Evolutionary conservation across 176 grass and related monocot genomes (phyloP).

Genomic region (Zizania latifolia): DNA sequence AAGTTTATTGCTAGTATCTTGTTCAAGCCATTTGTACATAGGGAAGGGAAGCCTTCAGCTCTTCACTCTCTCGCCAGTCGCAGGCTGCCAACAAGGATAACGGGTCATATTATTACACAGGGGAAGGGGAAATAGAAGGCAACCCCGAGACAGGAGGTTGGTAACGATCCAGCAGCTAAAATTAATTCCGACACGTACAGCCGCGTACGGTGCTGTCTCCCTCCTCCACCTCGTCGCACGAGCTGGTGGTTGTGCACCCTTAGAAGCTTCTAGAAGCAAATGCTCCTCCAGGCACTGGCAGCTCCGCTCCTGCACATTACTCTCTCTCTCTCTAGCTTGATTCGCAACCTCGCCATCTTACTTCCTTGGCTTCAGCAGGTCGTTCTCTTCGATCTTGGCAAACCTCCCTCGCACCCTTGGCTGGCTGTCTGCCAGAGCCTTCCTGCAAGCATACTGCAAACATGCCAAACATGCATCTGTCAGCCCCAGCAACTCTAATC

Average conservation of each 20-base stretch:
- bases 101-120: slow-evolving; percentile 44
- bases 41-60: slow-evolving; percentile 27
- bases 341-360: neutral
- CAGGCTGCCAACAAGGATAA: too few species aligned
- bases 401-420: slow-evolving; percentile 95
- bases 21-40: slow-evolving; percentile 58
- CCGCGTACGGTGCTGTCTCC: neutral
- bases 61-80: slow-evolving; percentile 36
- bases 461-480: neutral
- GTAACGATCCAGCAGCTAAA: slow-evolving; percentile 33
- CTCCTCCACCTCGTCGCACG: neutral
- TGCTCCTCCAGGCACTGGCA: slow-evolving; percentile 4
- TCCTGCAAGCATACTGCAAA: slow-evolving; percentile 88
- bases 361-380: slow-evolving; percentile 47
- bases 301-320: neutral
- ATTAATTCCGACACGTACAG: slow-evolving; percentile 37
- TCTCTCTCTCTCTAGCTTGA: neutral
- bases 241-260: too few species aligned
- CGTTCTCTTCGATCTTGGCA: slow-evolving; percentile 81
- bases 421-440: slow-evolving; percentile 96
- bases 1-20: slow-evolving; percentile 36
- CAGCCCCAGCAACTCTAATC: neutral
- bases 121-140: slow-evolving; percentile 24
- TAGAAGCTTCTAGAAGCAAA: slow-evolving; percentile 37
- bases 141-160: neutral